Conservation (phyloP, 2,329 filamentous ascomycete genomes). For the Exophiala bonariae region DNA sequence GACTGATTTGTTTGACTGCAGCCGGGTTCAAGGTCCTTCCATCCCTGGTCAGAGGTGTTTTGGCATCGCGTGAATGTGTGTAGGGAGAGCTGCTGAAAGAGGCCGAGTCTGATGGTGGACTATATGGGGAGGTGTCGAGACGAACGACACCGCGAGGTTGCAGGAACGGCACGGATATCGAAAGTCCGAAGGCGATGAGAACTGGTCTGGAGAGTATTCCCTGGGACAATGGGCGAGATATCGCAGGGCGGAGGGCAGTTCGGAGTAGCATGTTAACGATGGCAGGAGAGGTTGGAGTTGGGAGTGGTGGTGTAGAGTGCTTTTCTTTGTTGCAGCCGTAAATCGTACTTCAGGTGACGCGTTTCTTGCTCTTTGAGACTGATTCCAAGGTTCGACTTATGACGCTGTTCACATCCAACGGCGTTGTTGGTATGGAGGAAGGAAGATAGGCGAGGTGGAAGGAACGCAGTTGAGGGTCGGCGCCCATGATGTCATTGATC, state of each 20-base stretch:
- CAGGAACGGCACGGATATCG: conserved; percentile 23
- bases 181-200: conserved; percentile 24
- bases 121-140: conserved; percentile 19
- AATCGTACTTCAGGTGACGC: not conserved
- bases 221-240: conserved; percentile 9
- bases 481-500: too few relatives aligned
- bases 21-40: conserved; percentile 25
- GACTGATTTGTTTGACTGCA: conserved; percentile 44
- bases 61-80: conserved; percentile 24
- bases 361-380: not conserved
- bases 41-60: conserved; percentile 25
- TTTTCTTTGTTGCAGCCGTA: not conserved
- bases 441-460: too few relatives aligned
- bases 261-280: conserved; percentile 19
- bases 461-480: too few relatives aligned
- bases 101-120: conserved; percentile 11
- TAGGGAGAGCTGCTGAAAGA: conserved; percentile 23
- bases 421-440: too few relatives aligned
- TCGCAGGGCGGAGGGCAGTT: conserved; percentile 18
- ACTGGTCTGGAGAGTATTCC: conserved; percentile 14
- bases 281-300: not conserved
- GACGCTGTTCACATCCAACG: too few relatives aligned
- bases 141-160: conserved; percentile 13
- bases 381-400: too few relatives aligned
- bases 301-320: not conserved